These are phyloP conservation scores for Amaranthus hypochondriacus DNA, from an alignment of 148 eudicot species.

Conservation along the genomic window DNA sequence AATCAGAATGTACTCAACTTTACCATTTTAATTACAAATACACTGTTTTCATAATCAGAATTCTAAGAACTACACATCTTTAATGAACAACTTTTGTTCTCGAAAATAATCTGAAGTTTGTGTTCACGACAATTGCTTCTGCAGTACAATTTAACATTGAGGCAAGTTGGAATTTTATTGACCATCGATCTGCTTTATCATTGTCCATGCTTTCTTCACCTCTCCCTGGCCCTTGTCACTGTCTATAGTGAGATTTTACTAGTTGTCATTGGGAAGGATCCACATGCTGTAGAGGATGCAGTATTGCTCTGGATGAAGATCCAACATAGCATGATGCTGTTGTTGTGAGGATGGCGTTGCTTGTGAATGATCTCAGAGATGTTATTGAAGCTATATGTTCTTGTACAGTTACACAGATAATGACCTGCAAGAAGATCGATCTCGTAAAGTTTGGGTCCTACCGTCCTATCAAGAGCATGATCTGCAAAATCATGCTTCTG, in stretches of 20 bases:
- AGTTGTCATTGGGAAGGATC: background rate
- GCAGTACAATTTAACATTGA: too few species aligned
- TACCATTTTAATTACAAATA: too few species aligned
- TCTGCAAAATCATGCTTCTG: slow-evolving; percentile 46
- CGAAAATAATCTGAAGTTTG: too few species aligned
- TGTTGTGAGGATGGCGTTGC: slow-evolving; percentile 47
- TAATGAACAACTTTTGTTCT: too few species aligned
- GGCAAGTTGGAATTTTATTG: too few species aligned
- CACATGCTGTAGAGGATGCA: slow-evolving; percentile 42
- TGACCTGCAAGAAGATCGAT: slow-evolving; percentile 56
- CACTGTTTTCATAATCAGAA: too few species aligned
- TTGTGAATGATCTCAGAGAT: slow-evolving; percentile 41
- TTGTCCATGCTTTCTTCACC: too few species aligned
- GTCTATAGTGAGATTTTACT: background rate
- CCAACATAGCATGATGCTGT: slow-evolving; percentile 78
- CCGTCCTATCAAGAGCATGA: slow-evolving; percentile 63
- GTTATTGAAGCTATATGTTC: slow-evolving; percentile 83
- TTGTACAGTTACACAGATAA: slow-evolving; percentile 69
- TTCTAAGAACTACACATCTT: too few species aligned
- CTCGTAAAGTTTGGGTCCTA: slow-evolving; percentile 40
- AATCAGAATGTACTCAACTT: too few species aligned
- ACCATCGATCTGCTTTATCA: too few species aligned
- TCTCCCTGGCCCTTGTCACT: background rate
- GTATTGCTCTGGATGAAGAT: slow-evolving; percentile 71
- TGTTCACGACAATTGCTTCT: too few species aligned